Evolutionary conservation across 192 early-diverging fungal species (phyloP), one percentile per base, ranked within the genome.

Genomic region (Funneliformis geosporum): DNA sequence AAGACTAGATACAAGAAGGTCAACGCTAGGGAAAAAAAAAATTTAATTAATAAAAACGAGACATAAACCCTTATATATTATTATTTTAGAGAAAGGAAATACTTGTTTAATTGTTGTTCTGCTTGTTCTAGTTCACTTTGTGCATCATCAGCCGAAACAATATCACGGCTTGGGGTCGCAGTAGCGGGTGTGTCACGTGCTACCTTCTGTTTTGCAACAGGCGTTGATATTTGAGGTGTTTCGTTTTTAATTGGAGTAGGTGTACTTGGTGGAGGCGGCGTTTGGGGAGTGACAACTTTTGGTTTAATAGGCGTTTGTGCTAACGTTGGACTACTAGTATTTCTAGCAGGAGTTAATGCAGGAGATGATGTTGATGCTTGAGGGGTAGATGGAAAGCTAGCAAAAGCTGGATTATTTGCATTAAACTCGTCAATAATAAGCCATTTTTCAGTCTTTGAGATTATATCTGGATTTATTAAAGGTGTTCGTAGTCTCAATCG

Each of bases 1-100:
- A 75, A 84, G 83, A 78, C 93, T 96, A 12, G 94, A 95, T 16
- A 89, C 86, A 68, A 96, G 84, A 43, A 62, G 40, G 40, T 95
- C 95, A 9, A 93, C 90, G 80, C 93, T 95, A 59, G 39, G 43
- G 64, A 44, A 42, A 69, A 62, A 38, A 28, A 9, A 76, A 9
- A 59, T 68, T 44, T 21, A n/a, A n/a, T n/a, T n/a, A n/a, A 27
- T 73, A 50, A 80, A 66, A 74, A 85, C 83, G 44, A 8, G 11
- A 16, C 21, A 23, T 33, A 25, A 12, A 2, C 62, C 9, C n/a
- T n/a, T n/a, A 59, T 73, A 67, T 40, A 18, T 21, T 4, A 23
- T 44, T 40, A 33, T 39, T 39, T 12, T 1, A 73, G 16, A 18
- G 16, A 69, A 72, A n/a, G 10, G 9, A 6, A 61, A 50, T 86